These are phyloP conservation scores for Coniochaeta pulveracea DNA, from an alignment of 2,329 filamentous ascomycete species.

Conservation along the genomic window DNA sequence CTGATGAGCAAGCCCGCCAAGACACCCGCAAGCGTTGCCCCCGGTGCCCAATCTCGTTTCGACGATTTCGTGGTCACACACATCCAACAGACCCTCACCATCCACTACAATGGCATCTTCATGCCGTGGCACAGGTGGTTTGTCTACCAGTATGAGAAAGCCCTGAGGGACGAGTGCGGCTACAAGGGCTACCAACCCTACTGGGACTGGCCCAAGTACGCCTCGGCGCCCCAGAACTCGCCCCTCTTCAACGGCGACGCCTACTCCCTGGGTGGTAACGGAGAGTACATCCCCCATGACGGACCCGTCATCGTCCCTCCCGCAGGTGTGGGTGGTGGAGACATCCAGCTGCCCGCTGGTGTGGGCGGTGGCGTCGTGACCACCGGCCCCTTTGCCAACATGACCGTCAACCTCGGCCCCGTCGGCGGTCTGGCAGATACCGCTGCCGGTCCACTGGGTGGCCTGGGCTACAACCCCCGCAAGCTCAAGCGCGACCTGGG, in stretches of 20 bases:
- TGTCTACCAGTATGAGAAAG: constrained; percentile 18
- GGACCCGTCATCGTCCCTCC: constrained; percentile 18
- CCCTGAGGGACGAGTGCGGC: constrained; percentile 19
- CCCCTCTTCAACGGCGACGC: constrained; percentile 40
- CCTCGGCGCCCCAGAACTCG: constrained; percentile 28
- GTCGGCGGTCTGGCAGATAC: constrained; percentile 12
- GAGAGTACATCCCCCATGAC: constrained; percentile 21
- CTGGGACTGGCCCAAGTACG: constrained; percentile 37
- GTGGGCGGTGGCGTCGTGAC: constrained; percentile 39
- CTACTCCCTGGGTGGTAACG: constrained; percentile 33
- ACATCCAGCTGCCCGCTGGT: constrained; percentile 16
- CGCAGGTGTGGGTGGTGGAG: constrained; percentile 4
- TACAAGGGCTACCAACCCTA: constrained; percentile 20
- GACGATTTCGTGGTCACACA: constrained; percentile 9
- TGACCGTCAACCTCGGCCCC: constrained; percentile 22
- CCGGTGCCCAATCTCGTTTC: constrained; percentile 22
- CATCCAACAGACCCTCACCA: constrained; percentile 9
- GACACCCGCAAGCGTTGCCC: constrained; percentile 16
- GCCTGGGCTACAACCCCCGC: constrained; percentile 23
- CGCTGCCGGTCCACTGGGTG: constrained; percentile 12
- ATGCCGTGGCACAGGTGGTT: constrained; percentile 24
- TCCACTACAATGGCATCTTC: constrained; percentile 17
- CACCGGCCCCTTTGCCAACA: constrained; percentile 30
- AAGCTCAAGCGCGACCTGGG: constrained; percentile 19
- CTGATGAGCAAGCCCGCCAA: constrained; percentile 18